Evolutionary conservation across 495 filamentous ascomycete genomes (phyloP).

Genomic region (Jackrogersella multiformis): DNA sequence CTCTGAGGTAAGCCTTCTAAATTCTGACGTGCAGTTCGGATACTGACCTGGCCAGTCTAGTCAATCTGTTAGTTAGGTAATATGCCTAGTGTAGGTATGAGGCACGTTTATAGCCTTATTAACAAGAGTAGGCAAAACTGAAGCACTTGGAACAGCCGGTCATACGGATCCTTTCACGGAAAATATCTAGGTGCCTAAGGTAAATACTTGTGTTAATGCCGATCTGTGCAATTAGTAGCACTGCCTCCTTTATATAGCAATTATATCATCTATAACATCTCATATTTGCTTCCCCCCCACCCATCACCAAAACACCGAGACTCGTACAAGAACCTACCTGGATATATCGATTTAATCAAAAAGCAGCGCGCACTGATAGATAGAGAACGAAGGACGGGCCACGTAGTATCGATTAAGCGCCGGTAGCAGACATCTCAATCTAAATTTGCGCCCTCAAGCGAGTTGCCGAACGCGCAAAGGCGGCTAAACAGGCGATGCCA

Average conservation of each 20-base stretch:
- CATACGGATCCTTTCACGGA: slow-evolving; percentile 4
- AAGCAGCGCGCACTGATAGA: slow-evolving; percentile 4
- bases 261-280: too few species aligned
- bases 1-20: neutral
- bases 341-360: slow-evolving; percentile 11
- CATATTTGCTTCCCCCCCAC: neutral
- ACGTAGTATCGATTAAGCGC: slow-evolving; percentile 35
- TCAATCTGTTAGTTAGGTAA: neutral
- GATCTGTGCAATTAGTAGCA: slow-evolving; percentile 12
- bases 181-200: neutral
- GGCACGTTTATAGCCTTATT: neutral
- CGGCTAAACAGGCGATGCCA: slow-evolving; percentile 36
- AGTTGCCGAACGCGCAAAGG: slow-evolving; percentile 39
- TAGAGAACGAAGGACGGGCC: neutral
- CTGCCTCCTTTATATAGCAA: slow-evolving; percentile 5
- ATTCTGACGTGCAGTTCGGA: neutral
- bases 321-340: neutral
- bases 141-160: neutral
- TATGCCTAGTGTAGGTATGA: neutral
- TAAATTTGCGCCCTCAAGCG: slow-evolving; percentile 18
- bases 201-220: slow-evolving; percentile 7
- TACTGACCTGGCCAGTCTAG: neutral
- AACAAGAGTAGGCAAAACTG: neutral
- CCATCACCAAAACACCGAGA: slow-evolving; percentile 31
- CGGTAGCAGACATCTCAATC: slow-evolving; percentile 6